Conservation (phyloP, 306 rosid species). For the Rosa lucieae region DNA sequence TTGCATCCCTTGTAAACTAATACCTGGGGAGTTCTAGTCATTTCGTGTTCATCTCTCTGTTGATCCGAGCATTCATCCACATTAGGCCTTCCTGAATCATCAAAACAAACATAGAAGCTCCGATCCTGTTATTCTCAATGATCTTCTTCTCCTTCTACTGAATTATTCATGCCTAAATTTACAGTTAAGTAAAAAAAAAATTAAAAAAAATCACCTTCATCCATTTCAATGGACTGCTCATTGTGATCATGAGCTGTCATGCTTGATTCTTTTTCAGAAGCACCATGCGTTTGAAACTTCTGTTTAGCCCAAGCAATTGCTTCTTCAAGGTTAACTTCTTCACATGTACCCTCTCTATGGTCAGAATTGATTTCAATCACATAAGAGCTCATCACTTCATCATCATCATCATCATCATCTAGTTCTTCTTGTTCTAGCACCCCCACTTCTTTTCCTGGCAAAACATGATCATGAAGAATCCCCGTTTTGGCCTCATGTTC, state of each 20-base stretch:
- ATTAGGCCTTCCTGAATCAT: conserved; percentile 48
- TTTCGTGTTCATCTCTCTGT: conserved; percentile 33
- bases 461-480: conserved; percentile 36
- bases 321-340: conserved; percentile 62
- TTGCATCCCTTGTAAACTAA: conserved; percentile 1
- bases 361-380: conserved; percentile 73
- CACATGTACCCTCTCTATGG: conserved; percentile 63
- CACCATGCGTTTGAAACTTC: conserved; percentile 53
- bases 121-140: neutral
- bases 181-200: neutral
- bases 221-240: conserved; percentile 43
- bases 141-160: conserved; percentile 3
- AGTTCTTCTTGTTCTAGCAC: conserved; percentile 8
- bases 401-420: conserved; percentile 2
- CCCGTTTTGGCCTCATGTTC: conserved; percentile 52
- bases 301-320: conserved; percentile 98
- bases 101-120: neutral
- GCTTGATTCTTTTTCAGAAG: conserved; percentile 53
- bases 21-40: conserved; percentile 61
- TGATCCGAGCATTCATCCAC: conserved; percentile 36
- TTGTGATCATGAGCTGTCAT: conserved; percentile 34
- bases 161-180: neutral
- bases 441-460: conserved; percentile 35
- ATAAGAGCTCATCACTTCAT: conserved; percentile 77
- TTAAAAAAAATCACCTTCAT: conserved; percentile 42